Base-by-base conservation (phyloP, 495 filamentous ascomycete species). In the Neurospora sublineolata region DNA sequence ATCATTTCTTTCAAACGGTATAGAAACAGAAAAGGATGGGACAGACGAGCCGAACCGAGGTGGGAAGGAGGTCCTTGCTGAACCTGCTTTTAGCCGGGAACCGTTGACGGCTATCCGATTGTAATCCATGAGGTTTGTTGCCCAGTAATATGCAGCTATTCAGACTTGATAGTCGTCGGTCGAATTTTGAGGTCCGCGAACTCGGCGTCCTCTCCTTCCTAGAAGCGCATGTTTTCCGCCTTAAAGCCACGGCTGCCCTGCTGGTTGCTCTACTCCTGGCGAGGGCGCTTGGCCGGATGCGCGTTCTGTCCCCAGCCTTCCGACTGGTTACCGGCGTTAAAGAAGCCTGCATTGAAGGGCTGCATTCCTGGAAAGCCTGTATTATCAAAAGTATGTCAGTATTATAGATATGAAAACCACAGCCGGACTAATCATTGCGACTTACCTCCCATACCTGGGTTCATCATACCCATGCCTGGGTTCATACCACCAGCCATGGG, bases 311-410 rank as follows among this genome's bases (percentile, higher is more conserved):
- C 52, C 74, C 86, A 86, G 37, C 87, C 90, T 38, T 80, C 79
- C 33, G 75, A 72, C 70, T 79, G 80, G 72, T 70, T 73, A 27
- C 74, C 76, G 72, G 87, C 87, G 40, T 82, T 84, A 10, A 94
- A 96, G 87, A 94, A 94, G 71, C 86, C 89, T 68, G 91, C 91
- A 78, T 94, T 94, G 82, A 95, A 97, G 12, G 88, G 84, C 76
- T 88, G 88, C 78, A 86, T 86, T 40, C 86, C 87, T 78, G 89
- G 90, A 82, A 93, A 94, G 72, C 87, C 89, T 78, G 84, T 73
- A 39, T 68, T 18, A 37, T 70, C 42, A 71, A 68, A 23, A n/a
- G 36, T 73, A 10, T 73, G 68, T 27, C 14, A 37, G 41, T 4
- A 3, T 36, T 4, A 38, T n/a, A 60, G 11, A 36, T 30, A 74